Conservation (phyloP, 2,329 filamentous ascomycete genomes). For the Penicillium verrucosum region DNA sequence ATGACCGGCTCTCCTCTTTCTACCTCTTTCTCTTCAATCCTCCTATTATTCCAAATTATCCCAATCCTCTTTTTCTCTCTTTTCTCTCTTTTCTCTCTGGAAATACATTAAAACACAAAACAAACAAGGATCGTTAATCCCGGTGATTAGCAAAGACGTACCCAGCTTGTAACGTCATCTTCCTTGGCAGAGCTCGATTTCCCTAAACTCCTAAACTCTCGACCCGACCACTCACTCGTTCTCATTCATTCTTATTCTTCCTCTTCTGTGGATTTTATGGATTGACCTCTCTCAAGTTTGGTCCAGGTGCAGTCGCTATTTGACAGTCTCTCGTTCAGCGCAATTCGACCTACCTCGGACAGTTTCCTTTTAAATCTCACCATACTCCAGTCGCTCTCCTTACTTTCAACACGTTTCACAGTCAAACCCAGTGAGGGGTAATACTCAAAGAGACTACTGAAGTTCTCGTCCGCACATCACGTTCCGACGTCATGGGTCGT, state of each 20-base stretch:
- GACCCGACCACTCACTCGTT: background rate
- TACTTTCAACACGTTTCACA: slow-evolving; percentile 7
- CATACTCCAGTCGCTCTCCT: background rate
- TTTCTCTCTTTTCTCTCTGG: background rate
- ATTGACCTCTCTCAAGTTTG: slow-evolving; percentile 11
- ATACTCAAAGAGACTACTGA: background rate
- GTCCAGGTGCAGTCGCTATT: slow-evolving; percentile 1
- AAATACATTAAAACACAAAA: background rate
- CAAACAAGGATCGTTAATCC: background rate
- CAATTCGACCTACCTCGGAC: background rate
- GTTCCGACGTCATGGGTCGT: slow-evolving; percentile 33
- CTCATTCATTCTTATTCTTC: slow-evolving; percentile 5
- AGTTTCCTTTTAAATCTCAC: slow-evolving; percentile 16
- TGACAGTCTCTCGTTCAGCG: slow-evolving; percentile 9
- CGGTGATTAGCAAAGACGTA: background rate
- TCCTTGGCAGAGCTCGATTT: slow-evolving; percentile 6
- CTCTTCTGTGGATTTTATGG: slow-evolving; percentile 11
- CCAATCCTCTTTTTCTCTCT: background rate
- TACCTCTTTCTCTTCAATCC: background rate
- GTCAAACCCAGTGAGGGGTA: slow-evolving; percentile 3
- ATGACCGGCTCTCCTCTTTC: background rate
- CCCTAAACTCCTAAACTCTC: background rate
- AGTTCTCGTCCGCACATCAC: slow-evolving; percentile 5
- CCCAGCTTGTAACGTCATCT: slow-evolving; percentile 5
- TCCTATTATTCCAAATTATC: background rate